Percentiles rank a stretch among this genome's conserved stretches.
Conservation (phyloP, 2,329 filamentous ascomycete genomes). For the Nothopassalora personata region DNA sequence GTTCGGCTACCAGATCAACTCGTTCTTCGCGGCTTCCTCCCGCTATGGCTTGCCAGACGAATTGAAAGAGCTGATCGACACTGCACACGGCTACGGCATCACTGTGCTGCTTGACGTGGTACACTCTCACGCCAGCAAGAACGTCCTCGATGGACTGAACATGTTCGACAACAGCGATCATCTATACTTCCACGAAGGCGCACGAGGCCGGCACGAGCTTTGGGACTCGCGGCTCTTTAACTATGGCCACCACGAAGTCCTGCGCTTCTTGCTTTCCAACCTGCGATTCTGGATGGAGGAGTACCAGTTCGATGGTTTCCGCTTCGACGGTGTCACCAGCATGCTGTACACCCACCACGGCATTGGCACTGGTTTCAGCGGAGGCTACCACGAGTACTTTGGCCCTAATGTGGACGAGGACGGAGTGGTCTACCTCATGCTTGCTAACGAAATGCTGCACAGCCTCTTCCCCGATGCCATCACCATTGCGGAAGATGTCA, state of each 20-base stretch:
- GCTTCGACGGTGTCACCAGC: constrained; percentile 96
- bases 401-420: constrained; percentile 85
- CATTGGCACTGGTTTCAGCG: constrained; percentile 96
- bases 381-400: constrained; percentile 98
- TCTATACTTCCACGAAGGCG: constrained; percentile 88
- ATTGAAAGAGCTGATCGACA: constrained; percentile 92
- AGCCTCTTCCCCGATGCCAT: constrained; percentile 80
- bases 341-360: constrained; percentile 97
- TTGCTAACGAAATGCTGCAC: constrained; percentile 95
- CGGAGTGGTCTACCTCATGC: constrained; percentile 87
- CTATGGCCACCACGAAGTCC: constrained; percentile 88
- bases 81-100: constrained; percentile 84
- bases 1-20: constrained; percentile 98
- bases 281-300: constrained; percentile 99
- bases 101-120: constrained; percentile 91
- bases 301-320: constrained; percentile 92
- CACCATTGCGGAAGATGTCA: constrained; percentile 94
- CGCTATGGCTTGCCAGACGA: constrained; percentile 92
- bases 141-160: constrained; percentile 90
- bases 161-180: constrained; percentile 94
- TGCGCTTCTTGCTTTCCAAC: constrained; percentile 94
- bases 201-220: constrained; percentile 78
- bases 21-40: constrained; percentile 96
- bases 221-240: constrained; percentile 98
- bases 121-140: constrained; percentile 97